These are phyloP conservation scores for Raphanus raphanistrum DNA, from an alignment of 345 rosid genomes.

Conservation along the genomic window DNA sequence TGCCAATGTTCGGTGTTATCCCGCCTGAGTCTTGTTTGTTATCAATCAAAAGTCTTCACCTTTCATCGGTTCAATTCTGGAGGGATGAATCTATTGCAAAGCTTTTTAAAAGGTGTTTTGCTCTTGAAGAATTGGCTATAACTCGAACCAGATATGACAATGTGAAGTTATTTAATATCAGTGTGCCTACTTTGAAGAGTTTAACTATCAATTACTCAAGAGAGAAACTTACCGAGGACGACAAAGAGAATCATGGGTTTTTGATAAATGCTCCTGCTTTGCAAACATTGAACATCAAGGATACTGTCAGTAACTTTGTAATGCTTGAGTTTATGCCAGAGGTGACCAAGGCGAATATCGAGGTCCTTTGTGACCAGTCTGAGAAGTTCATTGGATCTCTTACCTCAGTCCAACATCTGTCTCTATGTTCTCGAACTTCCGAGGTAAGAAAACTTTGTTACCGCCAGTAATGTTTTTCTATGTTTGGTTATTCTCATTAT, in stretches of 20 bases:
- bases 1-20: not conserved
- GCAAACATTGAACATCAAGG: not conserved
- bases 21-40: not conserved
- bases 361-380: not conserved
- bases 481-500: too few species aligned
- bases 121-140: not conserved
- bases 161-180: not conserved
- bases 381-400: not conserved
- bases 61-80: not conserved
- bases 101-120: not conserved
- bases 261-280: not conserved
- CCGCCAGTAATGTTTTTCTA: not conserved
- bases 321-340: not conserved
- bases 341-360: not conserved
- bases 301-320: not conserved
- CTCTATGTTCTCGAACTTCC: not conserved
- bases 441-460: not conserved
- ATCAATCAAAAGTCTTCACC: not conserved
- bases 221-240: not conserved
- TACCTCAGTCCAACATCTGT: not conserved
- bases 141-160: not conserved
- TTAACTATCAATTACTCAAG: not conserved
- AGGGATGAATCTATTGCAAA: not conserved
- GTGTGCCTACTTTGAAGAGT: not conserved
- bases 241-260: not conserved